Conservation (phyloP, 352 stramenopile species). For the Globisporangium okanoganense region DNA sequence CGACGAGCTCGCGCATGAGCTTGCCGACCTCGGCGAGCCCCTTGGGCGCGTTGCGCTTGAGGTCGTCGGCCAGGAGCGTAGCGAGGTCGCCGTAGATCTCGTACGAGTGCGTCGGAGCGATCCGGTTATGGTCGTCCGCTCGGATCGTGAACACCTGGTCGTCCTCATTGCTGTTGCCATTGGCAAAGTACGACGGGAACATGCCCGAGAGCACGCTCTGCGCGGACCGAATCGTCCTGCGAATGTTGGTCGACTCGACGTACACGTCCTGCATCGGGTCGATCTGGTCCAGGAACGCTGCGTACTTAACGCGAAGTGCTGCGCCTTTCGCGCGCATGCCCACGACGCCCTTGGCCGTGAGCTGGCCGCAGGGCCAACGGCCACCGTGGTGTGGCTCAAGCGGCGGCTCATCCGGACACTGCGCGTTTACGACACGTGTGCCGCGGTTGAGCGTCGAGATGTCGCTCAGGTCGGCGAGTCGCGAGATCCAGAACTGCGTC, state of each 20-base stretch:
- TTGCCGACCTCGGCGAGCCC: slow-evolving; percentile 32
- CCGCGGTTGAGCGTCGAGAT: slow-evolving; percentile 47
- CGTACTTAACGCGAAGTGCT: slow-evolving; percentile 39
- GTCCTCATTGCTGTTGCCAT: slow-evolving; percentile 7
- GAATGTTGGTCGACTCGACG: slow-evolving; percentile 77
- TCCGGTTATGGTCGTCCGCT: slow-evolving; percentile 40
- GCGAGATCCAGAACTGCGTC: slow-evolving; percentile 59
- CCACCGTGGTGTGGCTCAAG: slow-evolving; percentile 51
- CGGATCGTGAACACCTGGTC: slow-evolving; percentile 32
- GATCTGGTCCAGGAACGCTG: slow-evolving; percentile 24
- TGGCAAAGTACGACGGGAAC: slow-evolving; percentile 48
- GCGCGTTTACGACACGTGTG: slow-evolving; percentile 32
- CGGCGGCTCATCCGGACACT: slow-evolving; percentile 17
- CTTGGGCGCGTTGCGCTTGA: slow-evolving; percentile 40
- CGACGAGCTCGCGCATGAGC: slow-evolving; percentile 44
- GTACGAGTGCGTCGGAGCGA: slow-evolving; percentile 63
- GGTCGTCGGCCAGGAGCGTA: slow-evolving; percentile 43
- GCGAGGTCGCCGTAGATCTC: slow-evolving; percentile 54
- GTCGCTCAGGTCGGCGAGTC: slow-evolving; percentile 35
- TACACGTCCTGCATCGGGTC: slow-evolving; percentile 45
- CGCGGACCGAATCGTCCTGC: slow-evolving; percentile 63
- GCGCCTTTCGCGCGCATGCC: slow-evolving; percentile 61
- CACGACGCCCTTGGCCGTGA: slow-evolving; percentile 59
- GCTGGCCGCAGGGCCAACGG: slow-evolving; percentile 67
- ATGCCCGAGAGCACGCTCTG: slow-evolving; percentile 67